phyloP scores from a whole-genome alignment of 1,139 yeast species.

The Scheffersomyces parashehatae region DNA sequence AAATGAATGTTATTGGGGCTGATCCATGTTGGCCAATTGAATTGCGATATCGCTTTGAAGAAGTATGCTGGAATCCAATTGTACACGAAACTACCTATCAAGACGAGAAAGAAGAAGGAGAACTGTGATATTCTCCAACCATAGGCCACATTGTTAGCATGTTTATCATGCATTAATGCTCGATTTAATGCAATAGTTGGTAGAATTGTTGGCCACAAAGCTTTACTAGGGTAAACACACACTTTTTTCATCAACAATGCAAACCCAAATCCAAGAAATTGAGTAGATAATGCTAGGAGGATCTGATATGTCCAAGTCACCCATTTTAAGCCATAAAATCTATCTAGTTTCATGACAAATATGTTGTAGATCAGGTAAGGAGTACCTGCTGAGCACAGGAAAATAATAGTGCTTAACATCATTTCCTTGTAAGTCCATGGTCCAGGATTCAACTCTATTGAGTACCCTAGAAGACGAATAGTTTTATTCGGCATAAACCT shows the following conservation, averaged over 20 bases:
- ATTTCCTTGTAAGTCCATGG: constrained; percentile 36
- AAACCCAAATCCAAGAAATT: constrained; percentile 49
- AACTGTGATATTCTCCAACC: constrained; percentile 47
- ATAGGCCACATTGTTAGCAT: constrained; percentile 22
- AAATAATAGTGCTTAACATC: constrained; percentile 42
- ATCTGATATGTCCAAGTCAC: constrained; percentile 41
- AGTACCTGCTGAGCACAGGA: constrained; percentile 45
- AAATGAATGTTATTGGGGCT: constrained; percentile 41
- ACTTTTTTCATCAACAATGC: constrained; percentile 48
- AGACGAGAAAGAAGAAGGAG: constrained; percentile 38
- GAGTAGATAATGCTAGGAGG: constrained; percentile 40
- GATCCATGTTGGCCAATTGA: constrained; percentile 54
- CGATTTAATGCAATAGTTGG: constrained; percentile 47
- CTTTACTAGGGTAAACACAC: constrained; percentile 45
- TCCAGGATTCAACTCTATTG: constrained; percentile 41
- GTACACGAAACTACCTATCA: constrained; percentile 35
- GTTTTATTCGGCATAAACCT: constrained; percentile 28
- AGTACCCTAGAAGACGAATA: constrained; percentile 20
- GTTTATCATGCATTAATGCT: constrained; percentile 40
- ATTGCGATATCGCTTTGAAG: constrained; percentile 41
- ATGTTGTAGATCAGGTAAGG: constrained; percentile 49
- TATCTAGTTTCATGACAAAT: constrained; percentile 46
- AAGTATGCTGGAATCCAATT: constrained; percentile 47
- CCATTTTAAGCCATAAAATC: constrained; percentile 48
- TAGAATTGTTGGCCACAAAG: constrained; percentile 49